A percentile compares a stretch with the other conserved stretches of the same genome.
These are phyloP conservation scores for Cordyceps cicadae DNA, from an alignment of 2,329 filamentous ascomycete species.

Conservation along the genomic window DNA sequence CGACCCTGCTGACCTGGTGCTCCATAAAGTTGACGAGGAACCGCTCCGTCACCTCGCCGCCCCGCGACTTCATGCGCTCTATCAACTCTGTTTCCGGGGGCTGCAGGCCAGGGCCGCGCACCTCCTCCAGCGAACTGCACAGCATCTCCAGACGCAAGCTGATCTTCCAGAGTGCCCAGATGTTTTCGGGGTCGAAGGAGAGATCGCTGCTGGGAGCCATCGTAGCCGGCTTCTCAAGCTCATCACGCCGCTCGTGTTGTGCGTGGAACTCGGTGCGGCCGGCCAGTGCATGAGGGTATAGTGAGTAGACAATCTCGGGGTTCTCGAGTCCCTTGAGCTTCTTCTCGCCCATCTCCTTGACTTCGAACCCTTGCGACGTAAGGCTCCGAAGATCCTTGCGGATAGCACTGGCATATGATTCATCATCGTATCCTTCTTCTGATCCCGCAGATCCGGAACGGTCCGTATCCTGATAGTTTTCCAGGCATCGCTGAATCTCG, in stretches of 20 bases:
- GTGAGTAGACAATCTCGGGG: constrained; percentile 87
- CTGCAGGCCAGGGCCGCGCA: constrained; percentile 54
- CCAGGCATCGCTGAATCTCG: constrained; percentile 84
- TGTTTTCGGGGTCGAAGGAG: constrained; percentile 68
- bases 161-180: constrained; percentile 86
- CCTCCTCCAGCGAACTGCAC: constrained; percentile 77
- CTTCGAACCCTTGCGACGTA: constrained; percentile 87
- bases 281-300: constrained; percentile 83
- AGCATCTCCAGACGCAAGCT: constrained; percentile 87
- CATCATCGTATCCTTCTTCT: constrained; percentile 63
- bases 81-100: constrained; percentile 77
- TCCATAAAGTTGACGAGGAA: constrained; percentile 87
- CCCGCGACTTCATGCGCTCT: constrained; percentile 56
- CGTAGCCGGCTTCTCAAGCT: constrained; percentile 49
- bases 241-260: constrained; percentile 38
- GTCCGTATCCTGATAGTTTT: constrained; percentile 81
- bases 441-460: constrained; percentile 58
- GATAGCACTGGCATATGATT: constrained; percentile 66
- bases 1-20: constrained; percentile 90
- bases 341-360: constrained; percentile 90
- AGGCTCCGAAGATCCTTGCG: constrained; percentile 80
- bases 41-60: constrained; percentile 79
- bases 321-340: constrained; percentile 97
- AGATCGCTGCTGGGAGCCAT: constrained; percentile 59
- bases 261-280: constrained; percentile 67